Conservation (phyloP, 805 yeast species). For the Wickerhamomyces canadensis region DNA sequence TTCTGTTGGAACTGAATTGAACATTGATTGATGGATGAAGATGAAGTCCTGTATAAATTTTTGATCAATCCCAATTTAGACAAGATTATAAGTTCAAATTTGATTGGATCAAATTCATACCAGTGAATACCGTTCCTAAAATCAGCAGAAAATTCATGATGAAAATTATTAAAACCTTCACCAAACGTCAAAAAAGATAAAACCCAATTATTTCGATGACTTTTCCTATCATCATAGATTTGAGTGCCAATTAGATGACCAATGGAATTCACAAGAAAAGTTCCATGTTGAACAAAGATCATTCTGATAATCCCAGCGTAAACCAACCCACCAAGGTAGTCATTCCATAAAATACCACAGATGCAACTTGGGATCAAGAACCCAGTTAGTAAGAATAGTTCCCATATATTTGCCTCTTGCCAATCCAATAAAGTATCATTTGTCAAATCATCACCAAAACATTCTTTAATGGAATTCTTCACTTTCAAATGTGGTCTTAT, state of each 20-base stretch:
- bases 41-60: slow-evolving; percentile 42
- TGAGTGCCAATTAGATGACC: slow-evolving; percentile 77
- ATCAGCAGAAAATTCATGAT: slow-evolving; percentile 92
- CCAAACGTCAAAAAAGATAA: slow-evolving; percentile 71
- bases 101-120: slow-evolving; percentile 84
- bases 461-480: slow-evolving; percentile 27
- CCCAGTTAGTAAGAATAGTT: slow-evolving; percentile 43
- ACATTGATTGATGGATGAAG: slow-evolving; percentile 55
- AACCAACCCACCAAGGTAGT: slow-evolving; percentile 68
- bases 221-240: slow-evolving; percentile 68
- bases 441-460: slow-evolving; percentile 55
- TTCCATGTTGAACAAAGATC: slow-evolving; percentile 71
- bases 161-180: slow-evolving; percentile 89
- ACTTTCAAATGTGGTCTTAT: slow-evolving; percentile 58
- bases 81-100: slow-evolving; percentile 52
- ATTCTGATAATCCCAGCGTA: slow-evolving; percentile 76
- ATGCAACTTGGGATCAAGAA: slow-evolving; percentile 60
- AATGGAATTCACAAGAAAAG: slow-evolving; percentile 72
- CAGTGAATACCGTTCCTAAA: slow-evolving; percentile 69
- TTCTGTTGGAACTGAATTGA: slow-evolving; percentile 79
- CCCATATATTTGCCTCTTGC: slow-evolving; percentile 34
- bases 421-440: slow-evolving; percentile 41
- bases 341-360: slow-evolving; percentile 66
- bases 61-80: slow-evolving; percentile 53
- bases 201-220: slow-evolving; percentile 64